These are phyloP conservation scores for Leucoagaricus sp. DNA, from an alignment of 1,284 basidiomycete genomes.

Conservation along the genomic window DNA sequence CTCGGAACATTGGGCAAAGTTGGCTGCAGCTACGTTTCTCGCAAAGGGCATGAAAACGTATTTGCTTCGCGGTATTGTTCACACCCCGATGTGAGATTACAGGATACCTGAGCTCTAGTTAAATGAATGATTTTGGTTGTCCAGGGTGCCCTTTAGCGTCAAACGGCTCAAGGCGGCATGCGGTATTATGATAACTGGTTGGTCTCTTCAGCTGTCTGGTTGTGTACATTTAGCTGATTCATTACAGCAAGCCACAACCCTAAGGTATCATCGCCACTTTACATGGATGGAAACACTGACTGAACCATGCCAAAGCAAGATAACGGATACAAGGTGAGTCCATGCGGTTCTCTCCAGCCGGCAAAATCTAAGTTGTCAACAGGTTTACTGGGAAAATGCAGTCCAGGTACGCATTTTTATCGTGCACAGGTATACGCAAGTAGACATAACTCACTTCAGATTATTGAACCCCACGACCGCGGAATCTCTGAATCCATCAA, in stretches of 20 bases:
- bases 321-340: conserved; percentile 79
- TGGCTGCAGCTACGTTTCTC: conserved; percentile 74
- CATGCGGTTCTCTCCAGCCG: background rate
- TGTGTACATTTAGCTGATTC: no score
- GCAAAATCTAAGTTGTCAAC: background rate
- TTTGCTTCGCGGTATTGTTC: conserved; percentile 69
- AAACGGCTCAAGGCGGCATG: conserved; percentile 68
- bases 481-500: conserved; percentile 71
- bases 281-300: background rate
- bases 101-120: no score
- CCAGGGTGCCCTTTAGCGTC: conserved; percentile 77
- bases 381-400: conserved; percentile 87
- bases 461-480: conserved; percentile 78
- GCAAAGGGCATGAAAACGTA: conserved; percentile 66
- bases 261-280: conserved; percentile 48
- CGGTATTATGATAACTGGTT: conserved; percentile 88
- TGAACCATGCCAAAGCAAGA: conserved; percentile 53
- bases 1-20: conserved; percentile 72
- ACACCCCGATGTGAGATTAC: conserved; percentile 72
- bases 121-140: background rate
- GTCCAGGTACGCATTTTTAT: conserved; percentile 63
- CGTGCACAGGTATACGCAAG: background rate
- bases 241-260: conserved; percentile 78
- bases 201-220: no score
- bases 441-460: conserved; percentile 44